Base-by-base conservation (phyloP, 345 rosid genomes). In the Salix suchowensis region DNA sequence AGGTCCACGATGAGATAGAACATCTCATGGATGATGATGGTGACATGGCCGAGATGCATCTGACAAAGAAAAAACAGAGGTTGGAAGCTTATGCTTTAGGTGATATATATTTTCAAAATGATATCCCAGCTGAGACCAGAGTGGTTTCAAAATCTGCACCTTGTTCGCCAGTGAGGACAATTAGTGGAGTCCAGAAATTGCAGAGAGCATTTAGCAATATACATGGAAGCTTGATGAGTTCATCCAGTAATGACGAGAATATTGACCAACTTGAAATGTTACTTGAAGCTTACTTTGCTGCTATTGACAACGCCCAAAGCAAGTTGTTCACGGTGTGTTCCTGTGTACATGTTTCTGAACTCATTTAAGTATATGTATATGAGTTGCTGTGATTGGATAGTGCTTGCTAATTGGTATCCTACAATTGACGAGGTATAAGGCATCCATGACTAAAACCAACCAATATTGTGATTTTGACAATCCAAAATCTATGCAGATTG, bases 11-110 rank as follows among this genome's bases (percentile, higher is more conserved):
- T 86, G 98, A 95, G 80, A 90, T 93, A 80, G 98, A 95, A 77
- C 98, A 93, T 84, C 89, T 95, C 66, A 93, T 93, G 98, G 97
- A 95, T 77, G 98, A 95, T 84, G 99, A 96, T 74, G 96, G 90
- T 62, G 99, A 96, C 81, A 96, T 96, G 99, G 99, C 98, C 80
- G 96, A 90, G 87, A 93, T 96, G 99, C 88, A 96, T 81, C 90
- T 96, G 62, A 93, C 99, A 0, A 98, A 96, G 86, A 96, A 96
- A 82, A 96, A 89, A 80, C 88, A 81, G 82, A 88, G 88, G 82
- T 78, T 73, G 32, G 97, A 95, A 80, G 91, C 88, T 85, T 86
- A 84, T 84, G 85, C 86, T 50, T 74, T 84, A 28, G 82, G 70
- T 46, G 94, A 89, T 37, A 60, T 83, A 68, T 44, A 82, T 72